phyloP scores from a whole-genome alignment of 768 basidiomycete genomes.

The Galerina sulciceps region DNA sequence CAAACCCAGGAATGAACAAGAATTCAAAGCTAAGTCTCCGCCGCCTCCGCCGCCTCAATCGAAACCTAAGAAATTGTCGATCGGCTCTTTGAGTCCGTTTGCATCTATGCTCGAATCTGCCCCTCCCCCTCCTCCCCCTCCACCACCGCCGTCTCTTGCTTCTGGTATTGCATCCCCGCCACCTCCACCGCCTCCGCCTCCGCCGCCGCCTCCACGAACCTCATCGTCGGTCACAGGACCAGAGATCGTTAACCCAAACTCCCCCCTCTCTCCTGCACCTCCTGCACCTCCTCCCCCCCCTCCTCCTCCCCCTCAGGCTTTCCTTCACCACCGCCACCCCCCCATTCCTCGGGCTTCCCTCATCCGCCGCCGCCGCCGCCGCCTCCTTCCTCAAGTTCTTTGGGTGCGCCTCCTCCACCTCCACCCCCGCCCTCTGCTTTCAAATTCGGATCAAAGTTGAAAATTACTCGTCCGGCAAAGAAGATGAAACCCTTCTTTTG shows the following conservation, averaged over 20 bases:
- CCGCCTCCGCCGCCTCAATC: constrained; percentile 64
- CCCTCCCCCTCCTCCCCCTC: constrained; percentile 24
- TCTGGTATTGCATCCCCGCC: constrained; percentile 28
- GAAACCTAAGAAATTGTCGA: constrained; percentile 33
- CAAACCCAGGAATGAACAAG: constrained; percentile 66
- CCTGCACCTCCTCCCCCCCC: constrained; percentile 25
- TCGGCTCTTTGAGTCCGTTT: constrained; percentile 9
- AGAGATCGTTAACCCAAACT: constrained; percentile 26
- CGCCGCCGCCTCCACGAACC: constrained; percentile 58
- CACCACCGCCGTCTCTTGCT: constrained; percentile 44
- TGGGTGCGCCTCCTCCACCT: constrained; percentile 25
- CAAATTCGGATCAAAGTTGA: constrained; percentile 33
- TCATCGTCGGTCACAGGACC: constrained; percentile 44
- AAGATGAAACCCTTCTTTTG: constrained; percentile 89
- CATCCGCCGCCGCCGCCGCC: constrained; percentile 31
- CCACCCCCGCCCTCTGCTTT: constrained; percentile 47
- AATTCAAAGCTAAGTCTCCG: constrained; percentile 68
- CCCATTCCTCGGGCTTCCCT: too few species aligned
- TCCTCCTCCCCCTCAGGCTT: constrained; percentile 26
- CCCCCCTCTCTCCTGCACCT: constrained; percentile 34
- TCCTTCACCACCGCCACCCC: constrained; percentile 10
- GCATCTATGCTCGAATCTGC: constrained; percentile 47
- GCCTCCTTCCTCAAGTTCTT: constrained; percentile 34
- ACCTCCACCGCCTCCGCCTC: constrained; percentile 3
- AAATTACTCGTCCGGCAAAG: constrained; percentile 50